Evolutionary conservation across 2,329 filamentous ascomycete genomes (phyloP).

Genomic region (Didymella glomerata): DNA sequence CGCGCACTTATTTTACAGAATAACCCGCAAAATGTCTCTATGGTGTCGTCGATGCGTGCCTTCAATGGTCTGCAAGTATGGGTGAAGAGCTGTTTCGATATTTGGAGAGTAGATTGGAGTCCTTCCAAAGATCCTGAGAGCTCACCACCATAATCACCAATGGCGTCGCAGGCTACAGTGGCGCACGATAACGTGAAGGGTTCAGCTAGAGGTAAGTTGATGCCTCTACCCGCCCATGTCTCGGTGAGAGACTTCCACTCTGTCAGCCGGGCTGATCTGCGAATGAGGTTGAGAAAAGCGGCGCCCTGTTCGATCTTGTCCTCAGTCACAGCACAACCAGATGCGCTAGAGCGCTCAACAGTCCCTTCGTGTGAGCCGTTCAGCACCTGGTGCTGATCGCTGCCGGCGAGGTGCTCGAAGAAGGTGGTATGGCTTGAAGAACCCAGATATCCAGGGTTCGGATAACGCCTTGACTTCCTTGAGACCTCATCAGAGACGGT

Average conservation of each 20-base stretch:
- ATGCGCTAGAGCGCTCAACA: not conserved
- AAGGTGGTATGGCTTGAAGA: slow-evolving; percentile 44
- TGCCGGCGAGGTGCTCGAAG: slow-evolving; percentile 40
- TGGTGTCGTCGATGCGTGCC: not conserved
- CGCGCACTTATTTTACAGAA: not conserved
- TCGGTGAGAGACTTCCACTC: not conserved
- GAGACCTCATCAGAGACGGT: not conserved
- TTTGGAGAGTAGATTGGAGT: not conserved
- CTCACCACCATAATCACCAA: not conserved
- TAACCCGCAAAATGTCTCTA: not conserved
- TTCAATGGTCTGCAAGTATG: not conserved
- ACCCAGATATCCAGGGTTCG: slow-evolving; percentile 48
- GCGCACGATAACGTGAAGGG: slow-evolving; percentile 2
- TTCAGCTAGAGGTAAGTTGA: slow-evolving; percentile 5
- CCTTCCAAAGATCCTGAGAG: not conserved
- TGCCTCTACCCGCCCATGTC: not conserved
- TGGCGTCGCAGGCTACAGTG: not conserved
- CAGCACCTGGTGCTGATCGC: not conserved
- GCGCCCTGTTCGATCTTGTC: not conserved
- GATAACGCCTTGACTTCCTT: slow-evolving; percentile 20
- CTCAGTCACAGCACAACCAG: not conserved
- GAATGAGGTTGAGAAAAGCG: not conserved
- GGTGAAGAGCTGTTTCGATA: not conserved
- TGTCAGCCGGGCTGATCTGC: not conserved
- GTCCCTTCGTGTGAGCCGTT: not conserved